Percentiles rank a stretch among this genome's conserved stretches.
Evolutionary conservation across 345 rosid species (phyloP).

Genomic region (Acer yangbiense): DNA sequence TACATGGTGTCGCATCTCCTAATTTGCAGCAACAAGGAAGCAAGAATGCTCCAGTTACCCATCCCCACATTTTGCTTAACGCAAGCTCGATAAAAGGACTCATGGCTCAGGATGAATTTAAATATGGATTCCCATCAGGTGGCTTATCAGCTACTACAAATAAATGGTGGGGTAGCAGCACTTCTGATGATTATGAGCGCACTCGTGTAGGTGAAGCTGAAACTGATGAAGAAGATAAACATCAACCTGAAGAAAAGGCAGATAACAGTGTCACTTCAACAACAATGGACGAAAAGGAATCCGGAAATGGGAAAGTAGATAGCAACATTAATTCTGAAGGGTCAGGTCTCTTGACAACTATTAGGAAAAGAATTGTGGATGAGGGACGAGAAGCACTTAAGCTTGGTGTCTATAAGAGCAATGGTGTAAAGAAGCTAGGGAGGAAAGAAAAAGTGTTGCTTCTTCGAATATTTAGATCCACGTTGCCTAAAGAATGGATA

Average conservation of each 20-base stretch:
- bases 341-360: constrained; percentile 37
- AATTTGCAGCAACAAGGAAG: constrained; percentile 40
- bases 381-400: constrained; percentile 56
- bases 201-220: constrained; percentile 26
- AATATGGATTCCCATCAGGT: constrained; percentile 64
- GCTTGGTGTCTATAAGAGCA: constrained; percentile 41
- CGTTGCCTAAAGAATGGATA: constrained; percentile 51
- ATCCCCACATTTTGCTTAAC: constrained; percentile 20
- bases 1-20: constrained; percentile 25
- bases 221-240: constrained; percentile 29
- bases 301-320: constrained; percentile 29
- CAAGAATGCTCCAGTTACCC: constrained; percentile 30
- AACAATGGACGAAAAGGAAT: constrained; percentile 20
- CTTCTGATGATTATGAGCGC: constrained; percentile 22
- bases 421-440: constrained; percentile 32
- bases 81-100: constrained; percentile 37
- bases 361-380: constrained; percentile 46
- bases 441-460: constrained; percentile 50
- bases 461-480: constrained; percentile 48
- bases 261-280: constrained; percentile 1
- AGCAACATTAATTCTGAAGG: constrained; percentile 26
- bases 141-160: constrained; percentile 53
- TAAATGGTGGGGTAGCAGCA: constrained; percentile 74
- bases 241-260: constrained; percentile 24
- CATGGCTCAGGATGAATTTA: constrained; percentile 58